These are phyloP conservation scores for Pinus taeda DNA, from an alignment of 75 land plant genomes.

Conservation along the genomic window DNA sequence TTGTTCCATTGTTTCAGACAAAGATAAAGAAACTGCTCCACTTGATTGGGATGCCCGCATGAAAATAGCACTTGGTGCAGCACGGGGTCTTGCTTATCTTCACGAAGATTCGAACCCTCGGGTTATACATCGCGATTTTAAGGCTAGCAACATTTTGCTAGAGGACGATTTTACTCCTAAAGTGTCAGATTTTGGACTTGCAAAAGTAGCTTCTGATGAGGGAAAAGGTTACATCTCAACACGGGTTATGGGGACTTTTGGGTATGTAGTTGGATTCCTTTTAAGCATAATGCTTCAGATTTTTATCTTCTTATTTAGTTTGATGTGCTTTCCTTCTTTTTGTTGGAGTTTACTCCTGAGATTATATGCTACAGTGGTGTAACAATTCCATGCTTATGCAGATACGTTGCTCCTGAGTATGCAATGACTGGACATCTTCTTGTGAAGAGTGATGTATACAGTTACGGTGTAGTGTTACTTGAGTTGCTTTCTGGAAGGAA, in stretches of 20 bases:
- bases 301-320: background rate
- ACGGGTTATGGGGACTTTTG: slow-evolving; percentile 97
- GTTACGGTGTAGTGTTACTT: slow-evolving; percentile 94
- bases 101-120: slow-evolving; percentile 97
- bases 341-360: background rate
- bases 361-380: background rate
- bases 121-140: slow-evolving; percentile 93
- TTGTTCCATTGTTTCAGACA: slow-evolving; percentile 37
- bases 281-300: background rate
- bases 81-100: slow-evolving; percentile 89
- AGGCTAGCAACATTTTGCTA: slow-evolving; percentile 80
- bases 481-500: slow-evolving; percentile 93
- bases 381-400: slow-evolving; percentile 22
- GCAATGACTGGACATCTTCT: slow-evolving; percentile 99
- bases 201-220: slow-evolving; percentile 86
- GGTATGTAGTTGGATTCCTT: slow-evolving; percentile 40
- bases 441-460: slow-evolving; percentile 97
- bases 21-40: slow-evolving; percentile 45
- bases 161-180: slow-evolving; percentile 94
- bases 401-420: slow-evolving; percentile 98
- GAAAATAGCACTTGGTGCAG: slow-evolving; percentile 96
- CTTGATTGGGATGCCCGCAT: slow-evolving; percentile 90
- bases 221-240: slow-evolving; percentile 85
- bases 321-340: background rate
- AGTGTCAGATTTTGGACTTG: slow-evolving; percentile 95